Evolutionary conservation across 805 yeast genomes (phyloP), one percentile per base, ranked within the genome.

Genomic region (Kodamaea hsintzibuensis): DNA sequence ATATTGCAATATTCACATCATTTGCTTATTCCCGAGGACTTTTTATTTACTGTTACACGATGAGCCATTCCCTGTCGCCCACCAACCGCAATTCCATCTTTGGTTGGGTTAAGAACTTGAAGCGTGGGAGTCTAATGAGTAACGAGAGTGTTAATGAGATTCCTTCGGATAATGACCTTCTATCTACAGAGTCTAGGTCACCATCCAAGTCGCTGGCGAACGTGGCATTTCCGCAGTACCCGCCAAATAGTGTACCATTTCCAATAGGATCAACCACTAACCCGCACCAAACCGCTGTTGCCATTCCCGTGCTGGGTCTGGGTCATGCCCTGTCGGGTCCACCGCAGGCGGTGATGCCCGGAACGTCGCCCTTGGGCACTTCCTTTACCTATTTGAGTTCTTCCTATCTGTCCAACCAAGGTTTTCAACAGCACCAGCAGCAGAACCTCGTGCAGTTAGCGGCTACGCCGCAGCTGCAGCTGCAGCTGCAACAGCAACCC

Each of bases 81-180:
- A 70, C 68, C 47, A 73, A 71, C 58, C 64, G 78, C 53, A 66
- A 62, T 56, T 68, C 76, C 22, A 67, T 76, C 30, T 68, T 76
- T 56, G 80, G 79, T 12, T 76, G 80, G 80, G 79, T 76, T 50
- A 76, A 74, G 60, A 73, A 68, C 59, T 66, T 76, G 57, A 76
- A 76, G 60, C 65, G 71, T 46, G 69, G 71, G 49, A 69, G 68
- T 47, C 56, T 72, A 37, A 56, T 68, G 51, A 71, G 75, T 51
- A 72, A 65, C 55, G 80, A 76, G 30, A 68, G 74, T 51, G 64
- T 74, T 51, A 68, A 75, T 56, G 78, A 74, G 53, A 59, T 57
- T 45, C 56, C 56, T 18, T 46, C 62, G 17, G 66, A 57, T 53
- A 60, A 62, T 52, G 64, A 65, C 38, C 42, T 56, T 17, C 56